Conservation (phyloP, 106 monocot genomes). For the Phalaenopsis equestris region DNA sequence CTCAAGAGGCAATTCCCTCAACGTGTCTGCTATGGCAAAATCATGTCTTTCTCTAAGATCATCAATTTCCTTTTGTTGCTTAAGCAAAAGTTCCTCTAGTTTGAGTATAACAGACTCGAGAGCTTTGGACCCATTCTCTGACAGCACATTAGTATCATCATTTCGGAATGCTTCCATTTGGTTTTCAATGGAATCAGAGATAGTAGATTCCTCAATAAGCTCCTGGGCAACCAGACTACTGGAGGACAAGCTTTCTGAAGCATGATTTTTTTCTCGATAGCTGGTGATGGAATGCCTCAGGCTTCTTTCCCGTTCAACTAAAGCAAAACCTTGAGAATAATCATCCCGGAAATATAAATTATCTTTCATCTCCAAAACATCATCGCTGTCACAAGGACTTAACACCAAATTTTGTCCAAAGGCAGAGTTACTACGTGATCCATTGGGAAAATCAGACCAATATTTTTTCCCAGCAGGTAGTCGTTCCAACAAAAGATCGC, state of each 20-base stretch:
- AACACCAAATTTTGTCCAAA: neutral
- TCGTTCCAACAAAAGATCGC: conserved; percentile 33
- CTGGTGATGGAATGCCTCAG: neutral
- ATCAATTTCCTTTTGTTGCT: conserved; percentile 49
- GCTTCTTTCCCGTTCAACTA: neutral
- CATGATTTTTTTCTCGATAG: neutral
- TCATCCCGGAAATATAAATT: neutral
- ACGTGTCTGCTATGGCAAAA: conserved; percentile 21
- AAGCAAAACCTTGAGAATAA: neutral
- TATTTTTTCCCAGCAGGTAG: conserved; percentile 63
- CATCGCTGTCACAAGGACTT: conserved; percentile 4
- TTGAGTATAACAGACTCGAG: conserved; percentile 19
- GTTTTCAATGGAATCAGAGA: too few relatives aligned
- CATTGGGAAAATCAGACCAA: conserved; percentile 61
- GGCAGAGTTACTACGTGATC: conserved; percentile 13
- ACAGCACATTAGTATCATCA: neutral
- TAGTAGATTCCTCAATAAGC: neutral
- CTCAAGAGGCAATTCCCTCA: conserved; percentile 38
- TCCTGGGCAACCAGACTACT: neutral
- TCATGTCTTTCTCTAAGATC: conserved; percentile 49
- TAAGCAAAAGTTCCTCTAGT: conserved; percentile 21
- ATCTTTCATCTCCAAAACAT: neutral
- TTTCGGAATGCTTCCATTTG: neutral
- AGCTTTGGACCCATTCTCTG: conserved; percentile 16
- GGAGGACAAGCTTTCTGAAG: neutral